phyloP scores from a whole-genome alignment of 2,329 filamentous ascomycete species.

The Fusarium fracticaudum region DNA sequence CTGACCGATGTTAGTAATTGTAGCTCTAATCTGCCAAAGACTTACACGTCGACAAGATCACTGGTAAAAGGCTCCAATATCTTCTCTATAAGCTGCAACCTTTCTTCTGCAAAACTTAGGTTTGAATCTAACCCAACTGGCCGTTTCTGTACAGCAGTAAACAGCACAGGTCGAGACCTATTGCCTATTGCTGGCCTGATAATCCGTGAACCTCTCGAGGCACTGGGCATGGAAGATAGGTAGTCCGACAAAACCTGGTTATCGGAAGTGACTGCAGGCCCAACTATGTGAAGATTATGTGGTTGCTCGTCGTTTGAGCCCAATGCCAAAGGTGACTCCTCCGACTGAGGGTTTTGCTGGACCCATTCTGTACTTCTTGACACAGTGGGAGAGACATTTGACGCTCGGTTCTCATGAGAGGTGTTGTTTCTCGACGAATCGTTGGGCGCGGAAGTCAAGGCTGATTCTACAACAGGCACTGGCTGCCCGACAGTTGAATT shows the following conservation, averaged over 20 bases:
- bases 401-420: not conserved
- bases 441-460: not conserved
- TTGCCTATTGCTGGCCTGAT: conserved; percentile 45
- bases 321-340: conserved; percentile 44
- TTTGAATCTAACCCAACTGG: conserved; percentile 55
- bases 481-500: not conserved
- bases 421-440: not conserved
- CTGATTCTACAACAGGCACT: not conserved
- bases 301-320: conserved; percentile 50
- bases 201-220: conserved; percentile 43
- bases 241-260: conserved; percentile 70
- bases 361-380: not conserved
- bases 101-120: conserved; percentile 53
- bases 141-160: conserved; percentile 57
- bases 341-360: conserved; percentile 2
- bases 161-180: conserved; percentile 53
- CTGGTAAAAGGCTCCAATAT: conserved; percentile 64
- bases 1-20: conserved; percentile 18
- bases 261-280: conserved; percentile 67
- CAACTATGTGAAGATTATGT: conserved; percentile 64
- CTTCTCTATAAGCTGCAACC: conserved; percentile 66
- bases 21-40: not conserved
- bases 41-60: conserved; percentile 60
- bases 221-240: conserved; percentile 51
- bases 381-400: not conserved